phyloP scores from a whole-genome alignment of 805 yeast species.

The Huiozyma naganishii region DNA sequence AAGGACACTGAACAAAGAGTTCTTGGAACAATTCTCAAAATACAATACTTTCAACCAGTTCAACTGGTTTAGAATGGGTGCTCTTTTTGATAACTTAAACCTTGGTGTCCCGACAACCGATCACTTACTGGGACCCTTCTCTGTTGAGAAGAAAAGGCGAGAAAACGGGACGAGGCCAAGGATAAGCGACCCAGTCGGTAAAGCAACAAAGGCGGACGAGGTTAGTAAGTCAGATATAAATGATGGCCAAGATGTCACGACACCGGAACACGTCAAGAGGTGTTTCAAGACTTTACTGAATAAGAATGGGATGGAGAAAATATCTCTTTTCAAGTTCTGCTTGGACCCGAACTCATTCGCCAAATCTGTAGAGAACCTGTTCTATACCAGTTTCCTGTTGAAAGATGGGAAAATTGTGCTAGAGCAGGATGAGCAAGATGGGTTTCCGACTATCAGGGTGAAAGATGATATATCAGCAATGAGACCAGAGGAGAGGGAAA shows the following conservation, averaged over 20 bases:
- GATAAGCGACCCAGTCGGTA: conserved; percentile 34
- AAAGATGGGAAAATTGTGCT: conserved; percentile 57
- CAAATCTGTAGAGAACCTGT: conserved; percentile 75
- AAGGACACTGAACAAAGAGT: conserved; percentile 11
- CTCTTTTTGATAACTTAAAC: conserved; percentile 37
- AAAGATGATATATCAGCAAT: conserved; percentile 9
- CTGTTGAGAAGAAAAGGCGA: conserved; percentile 41
- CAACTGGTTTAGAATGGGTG: conserved; percentile 54
- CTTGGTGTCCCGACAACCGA: conserved; percentile 38
- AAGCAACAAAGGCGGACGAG: conserved; percentile 38
- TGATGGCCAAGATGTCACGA: conserved; percentile 42
- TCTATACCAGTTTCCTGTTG: conserved; percentile 70
- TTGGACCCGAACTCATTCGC: conserved; percentile 69
- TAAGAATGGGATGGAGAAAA: conserved; percentile 27
- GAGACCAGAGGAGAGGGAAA: conserved; percentile 9
- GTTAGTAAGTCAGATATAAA: conserved; percentile 41
- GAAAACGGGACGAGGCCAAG: conserved; percentile 25
- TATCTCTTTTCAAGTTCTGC: conserved; percentile 55
- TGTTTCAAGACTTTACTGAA: conserved; percentile 35
- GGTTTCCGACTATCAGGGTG: conserved; percentile 32
- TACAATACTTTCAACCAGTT: conserved; percentile 33
- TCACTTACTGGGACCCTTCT: conserved; percentile 63
- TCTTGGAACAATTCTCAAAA: conserved; percentile 16
- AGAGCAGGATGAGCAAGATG: conserved; percentile 40
- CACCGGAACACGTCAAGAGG: conserved; percentile 51